These are phyloP conservation scores for Corymbia citriodora DNA, from an alignment of 441 rosid species.

Conservation along the genomic window DNA sequence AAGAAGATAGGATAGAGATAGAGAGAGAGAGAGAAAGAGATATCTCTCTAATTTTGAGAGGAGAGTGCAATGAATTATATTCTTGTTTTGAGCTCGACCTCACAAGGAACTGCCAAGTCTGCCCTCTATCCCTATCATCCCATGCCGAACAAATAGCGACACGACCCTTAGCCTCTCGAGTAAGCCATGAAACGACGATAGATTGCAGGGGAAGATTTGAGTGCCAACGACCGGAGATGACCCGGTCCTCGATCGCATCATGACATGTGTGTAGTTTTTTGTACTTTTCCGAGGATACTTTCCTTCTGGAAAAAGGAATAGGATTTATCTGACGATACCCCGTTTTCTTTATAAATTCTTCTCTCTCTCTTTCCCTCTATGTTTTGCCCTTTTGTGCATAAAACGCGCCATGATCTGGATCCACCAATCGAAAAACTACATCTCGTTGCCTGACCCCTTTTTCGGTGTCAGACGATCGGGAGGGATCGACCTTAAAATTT, in stretches of 20 bases:
- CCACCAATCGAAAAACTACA: background rate
- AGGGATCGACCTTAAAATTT: background rate
- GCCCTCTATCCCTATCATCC: background rate
- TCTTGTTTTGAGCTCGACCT: background rate
- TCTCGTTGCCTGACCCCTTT: background rate
- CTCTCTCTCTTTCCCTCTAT: no score
- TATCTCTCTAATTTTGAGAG: background rate
- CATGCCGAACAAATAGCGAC: background rate
- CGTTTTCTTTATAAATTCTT: no score
- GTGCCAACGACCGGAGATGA: background rate
- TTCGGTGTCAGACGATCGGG: background rate
- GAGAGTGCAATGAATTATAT: background rate
- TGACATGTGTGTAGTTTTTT: background rate
- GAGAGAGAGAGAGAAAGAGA: no score
- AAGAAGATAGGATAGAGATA: no score
- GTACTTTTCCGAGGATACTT: background rate
- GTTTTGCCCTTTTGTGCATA: background rate
- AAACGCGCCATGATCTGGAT: background rate
- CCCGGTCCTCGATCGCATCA: background rate
- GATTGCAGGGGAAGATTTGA: background rate
- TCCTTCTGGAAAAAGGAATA: background rate
- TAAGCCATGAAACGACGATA: background rate
- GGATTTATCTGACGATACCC: background rate
- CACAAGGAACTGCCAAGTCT: background rate
- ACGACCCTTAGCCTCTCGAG: background rate